Percentiles rank a stretch among this genome's conserved stretches.
Evolutionary conservation across 306 rosid genomes (phyloP).

Genomic region (Rosa lucieae): DNA sequence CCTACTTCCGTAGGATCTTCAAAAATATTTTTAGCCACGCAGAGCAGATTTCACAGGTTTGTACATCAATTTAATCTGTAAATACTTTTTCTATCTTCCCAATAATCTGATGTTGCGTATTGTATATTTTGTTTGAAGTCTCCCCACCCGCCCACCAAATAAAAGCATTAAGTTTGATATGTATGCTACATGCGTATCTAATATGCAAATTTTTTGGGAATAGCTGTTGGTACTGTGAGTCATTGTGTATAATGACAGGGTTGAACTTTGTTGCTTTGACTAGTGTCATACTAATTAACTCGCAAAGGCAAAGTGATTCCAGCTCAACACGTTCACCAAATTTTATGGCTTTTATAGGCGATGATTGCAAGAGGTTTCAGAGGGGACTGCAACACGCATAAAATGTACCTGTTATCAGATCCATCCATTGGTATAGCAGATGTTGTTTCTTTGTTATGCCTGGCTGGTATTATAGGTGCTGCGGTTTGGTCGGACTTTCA

Average conservation of each 20-base stretch:
- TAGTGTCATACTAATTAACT: background rate
- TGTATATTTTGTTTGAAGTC: background rate
- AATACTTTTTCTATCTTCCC: background rate
- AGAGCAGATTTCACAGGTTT: conserved; percentile 96
- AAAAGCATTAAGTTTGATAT: background rate
- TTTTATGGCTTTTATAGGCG: conserved; percentile 54
- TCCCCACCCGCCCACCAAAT: background rate
- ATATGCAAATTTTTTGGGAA: background rate
- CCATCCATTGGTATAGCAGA: conserved; percentile 64
- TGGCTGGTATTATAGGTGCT: conserved; percentile 59
- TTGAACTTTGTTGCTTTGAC: conserved; percentile 4
- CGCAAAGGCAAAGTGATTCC: background rate
- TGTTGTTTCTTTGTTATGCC: conserved; percentile 54
- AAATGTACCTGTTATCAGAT: conserved; percentile 72
- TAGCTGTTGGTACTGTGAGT: background rate
- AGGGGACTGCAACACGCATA: conserved; percentile 71
- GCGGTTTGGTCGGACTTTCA: conserved; percentile 63
- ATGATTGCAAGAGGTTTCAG: conserved; percentile 95
- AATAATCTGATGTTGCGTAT: background rate
- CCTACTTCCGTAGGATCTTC: conserved; percentile 87
- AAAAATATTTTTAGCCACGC: conserved; percentile 90
- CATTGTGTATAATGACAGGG: background rate
- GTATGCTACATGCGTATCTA: background rate
- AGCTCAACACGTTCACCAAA: background rate
- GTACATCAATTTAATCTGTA: conserved; percentile 7